phyloP scores from a whole-genome alignment of 768 basidiomycete species.

The Trametes cingulata region DNA sequence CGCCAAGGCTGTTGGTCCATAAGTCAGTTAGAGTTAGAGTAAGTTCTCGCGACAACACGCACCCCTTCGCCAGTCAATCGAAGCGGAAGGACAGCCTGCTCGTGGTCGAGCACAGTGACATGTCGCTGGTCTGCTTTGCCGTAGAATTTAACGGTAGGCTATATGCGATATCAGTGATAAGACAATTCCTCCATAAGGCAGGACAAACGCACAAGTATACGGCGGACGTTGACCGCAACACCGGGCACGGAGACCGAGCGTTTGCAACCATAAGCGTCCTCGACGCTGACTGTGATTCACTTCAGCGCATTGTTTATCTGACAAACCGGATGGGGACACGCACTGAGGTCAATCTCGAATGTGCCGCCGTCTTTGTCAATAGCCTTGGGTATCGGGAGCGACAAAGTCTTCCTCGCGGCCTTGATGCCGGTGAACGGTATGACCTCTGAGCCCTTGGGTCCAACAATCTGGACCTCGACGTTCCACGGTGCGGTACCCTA shows the following conservation, averaged over 20 bases:
- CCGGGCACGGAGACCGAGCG: slow-evolving; percentile 74
- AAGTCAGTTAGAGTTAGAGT: background rate
- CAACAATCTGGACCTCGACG: slow-evolving; percentile 78
- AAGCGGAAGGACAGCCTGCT: slow-evolving; percentile 71
- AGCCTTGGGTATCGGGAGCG: slow-evolving; percentile 66
- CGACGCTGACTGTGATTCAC: slow-evolving; percentile 63
- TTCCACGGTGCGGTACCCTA: slow-evolving; percentile 93
- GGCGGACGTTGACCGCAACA: slow-evolving; percentile 79
- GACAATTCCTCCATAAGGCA: background rate
- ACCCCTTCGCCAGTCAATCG: slow-evolving; percentile 91
- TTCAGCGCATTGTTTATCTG: background rate
- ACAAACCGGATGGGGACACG: slow-evolving; percentile 14
- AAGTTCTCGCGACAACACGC: slow-evolving; percentile 29
- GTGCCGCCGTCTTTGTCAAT: slow-evolving; percentile 69
- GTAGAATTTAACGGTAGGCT: slow-evolving; percentile 91
- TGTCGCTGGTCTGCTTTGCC: slow-evolving; percentile 57
- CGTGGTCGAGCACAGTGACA: slow-evolving; percentile 72
- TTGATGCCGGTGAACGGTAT: slow-evolving; percentile 57
- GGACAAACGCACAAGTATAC: slow-evolving; percentile 60
- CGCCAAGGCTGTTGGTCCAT: slow-evolving; percentile 73
- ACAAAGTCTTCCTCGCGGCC: slow-evolving; percentile 52
- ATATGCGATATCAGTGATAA: slow-evolving; percentile 27
- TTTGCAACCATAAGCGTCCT: slow-evolving; percentile 88
- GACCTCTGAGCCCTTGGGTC: slow-evolving; percentile 64
- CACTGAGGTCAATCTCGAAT: slow-evolving; percentile 80